Conservation (phyloP, 495 filamentous ascomycete species). For the Neurospora sp. region DNA sequence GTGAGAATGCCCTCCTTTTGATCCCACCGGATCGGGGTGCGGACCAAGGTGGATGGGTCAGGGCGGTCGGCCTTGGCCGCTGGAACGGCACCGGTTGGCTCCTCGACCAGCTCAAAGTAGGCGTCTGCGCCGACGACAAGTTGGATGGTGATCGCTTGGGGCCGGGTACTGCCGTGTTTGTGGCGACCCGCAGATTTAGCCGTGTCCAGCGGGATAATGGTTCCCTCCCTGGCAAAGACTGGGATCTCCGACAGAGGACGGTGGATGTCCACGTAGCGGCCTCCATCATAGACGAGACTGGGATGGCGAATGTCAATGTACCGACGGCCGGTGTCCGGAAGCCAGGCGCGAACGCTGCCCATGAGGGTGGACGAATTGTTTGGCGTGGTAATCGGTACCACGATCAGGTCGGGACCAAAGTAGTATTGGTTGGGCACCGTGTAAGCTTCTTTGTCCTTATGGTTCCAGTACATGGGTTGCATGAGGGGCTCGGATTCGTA, state of each 20-base stretch:
- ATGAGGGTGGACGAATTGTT: constrained; percentile 27
- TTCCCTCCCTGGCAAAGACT: constrained; percentile 42
- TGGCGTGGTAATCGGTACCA: constrained; percentile 41
- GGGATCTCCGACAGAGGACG: constrained; percentile 34
- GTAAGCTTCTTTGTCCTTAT: constrained; percentile 41
- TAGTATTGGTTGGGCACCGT: constrained; percentile 41
- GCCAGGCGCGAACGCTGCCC: constrained; percentile 36
- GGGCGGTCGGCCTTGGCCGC: constrained; percentile 21
- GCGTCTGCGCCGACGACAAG: constrained; percentile 45
- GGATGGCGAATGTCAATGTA: constrained; percentile 42
- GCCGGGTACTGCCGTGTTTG: constrained; percentile 32
- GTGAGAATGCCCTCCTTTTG: constrained; percentile 16
- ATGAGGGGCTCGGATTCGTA: constrained; percentile 38
- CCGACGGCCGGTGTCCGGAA: constrained; percentile 29
- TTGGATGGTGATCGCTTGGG: constrained; percentile 31
- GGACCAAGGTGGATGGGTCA: constrained; percentile 9
- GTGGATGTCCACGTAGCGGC: constrained; percentile 35
- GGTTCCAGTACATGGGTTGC: constrained; percentile 51
- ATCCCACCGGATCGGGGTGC: constrained; percentile 18
- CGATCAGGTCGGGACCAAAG: constrained; percentile 43
- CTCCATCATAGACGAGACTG: constrained; percentile 41
- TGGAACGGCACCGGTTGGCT: constrained; percentile 27
- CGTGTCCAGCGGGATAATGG: constrained; percentile 42
- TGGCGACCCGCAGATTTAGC: constrained; percentile 3
- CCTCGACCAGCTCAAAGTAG: constrained; percentile 25